These are phyloP conservation scores for Cercospora citrullina DNA, from an alignment of 2,329 filamentous ascomycete genomes.

Conservation along the genomic window DNA sequence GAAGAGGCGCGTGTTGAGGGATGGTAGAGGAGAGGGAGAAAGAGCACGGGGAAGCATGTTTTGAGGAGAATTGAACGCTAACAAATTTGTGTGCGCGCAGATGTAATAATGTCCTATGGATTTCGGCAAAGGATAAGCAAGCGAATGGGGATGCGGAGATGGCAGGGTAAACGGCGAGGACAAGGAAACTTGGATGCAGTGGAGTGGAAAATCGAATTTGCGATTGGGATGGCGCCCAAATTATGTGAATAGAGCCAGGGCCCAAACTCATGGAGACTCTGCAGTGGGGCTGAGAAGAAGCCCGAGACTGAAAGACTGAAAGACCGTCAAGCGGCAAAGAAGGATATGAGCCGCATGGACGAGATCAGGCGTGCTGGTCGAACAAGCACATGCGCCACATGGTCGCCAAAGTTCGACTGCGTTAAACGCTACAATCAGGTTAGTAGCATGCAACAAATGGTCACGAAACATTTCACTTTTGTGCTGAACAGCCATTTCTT, in stretches of 20 bases:
- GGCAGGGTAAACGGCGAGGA: too few species aligned
- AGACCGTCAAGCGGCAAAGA: neutral
- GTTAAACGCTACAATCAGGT: slow-evolving; percentile 4
- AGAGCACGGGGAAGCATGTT: too few species aligned
- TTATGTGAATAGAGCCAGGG: neutral
- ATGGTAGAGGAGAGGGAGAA: too few species aligned
- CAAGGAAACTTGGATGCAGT: too few species aligned
- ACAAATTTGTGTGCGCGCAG: too few species aligned
- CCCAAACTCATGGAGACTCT: neutral
- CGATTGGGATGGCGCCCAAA: too few species aligned
- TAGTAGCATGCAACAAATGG: slow-evolving; percentile 7
- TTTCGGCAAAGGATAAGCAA: slow-evolving; percentile 52
- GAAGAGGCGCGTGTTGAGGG: too few species aligned
- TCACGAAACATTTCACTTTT: neutral
- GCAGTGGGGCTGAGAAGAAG: neutral
- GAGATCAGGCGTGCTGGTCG: too few species aligned
- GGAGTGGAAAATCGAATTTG: too few species aligned
- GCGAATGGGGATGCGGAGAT: slow-evolving; percentile 39
- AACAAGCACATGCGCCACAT: too few species aligned
- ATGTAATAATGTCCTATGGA: slow-evolving; percentile 98
- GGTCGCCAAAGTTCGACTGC: neutral
- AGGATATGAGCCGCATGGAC: neutral
- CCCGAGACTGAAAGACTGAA: neutral
- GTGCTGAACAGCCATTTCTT: neutral
- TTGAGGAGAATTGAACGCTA: too few species aligned